phyloP scores from a whole-genome alignment of 1,139 yeast genomes.

The Kodamaea derodonti region DNA sequence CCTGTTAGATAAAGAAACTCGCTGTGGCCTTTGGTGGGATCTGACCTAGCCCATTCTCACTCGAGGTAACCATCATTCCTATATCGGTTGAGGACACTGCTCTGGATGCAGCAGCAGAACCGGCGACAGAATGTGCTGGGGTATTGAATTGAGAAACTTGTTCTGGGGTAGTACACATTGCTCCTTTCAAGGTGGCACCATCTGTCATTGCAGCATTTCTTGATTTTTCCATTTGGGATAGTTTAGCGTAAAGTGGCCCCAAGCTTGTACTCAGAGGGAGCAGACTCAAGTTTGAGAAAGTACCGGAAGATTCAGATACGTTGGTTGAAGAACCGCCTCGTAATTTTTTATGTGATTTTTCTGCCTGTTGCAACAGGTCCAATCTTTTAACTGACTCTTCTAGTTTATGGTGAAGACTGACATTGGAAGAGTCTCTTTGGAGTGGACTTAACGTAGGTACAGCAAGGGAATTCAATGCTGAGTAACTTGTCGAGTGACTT shows the following conservation, averaged over 20 bases:
- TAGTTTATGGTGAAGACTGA: slow-evolving; percentile 1
- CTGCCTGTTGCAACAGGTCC: slow-evolving; percentile 5
- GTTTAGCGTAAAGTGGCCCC: slow-evolving; percentile 1
- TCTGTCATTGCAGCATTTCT: slow-evolving; percentile 13
- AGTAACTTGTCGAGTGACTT: slow-evolving; percentile 1
- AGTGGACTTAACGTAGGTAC: neutral
- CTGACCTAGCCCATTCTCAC: neutral
- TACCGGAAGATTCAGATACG: neutral
- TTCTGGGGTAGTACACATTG: slow-evolving; percentile 28
- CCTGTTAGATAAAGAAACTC: slow-evolving; percentile 2
- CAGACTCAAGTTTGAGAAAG: neutral
- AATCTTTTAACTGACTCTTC: slow-evolving; percentile 9
- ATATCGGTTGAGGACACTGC: slow-evolving; percentile 10
- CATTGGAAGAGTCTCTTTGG: slow-evolving; percentile 1
- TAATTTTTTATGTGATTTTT: neutral
- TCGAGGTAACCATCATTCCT: slow-evolving; percentile 1
- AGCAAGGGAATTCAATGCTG: neutral
- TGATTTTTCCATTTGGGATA: slow-evolving; percentile 13
- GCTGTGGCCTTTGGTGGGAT: neutral
- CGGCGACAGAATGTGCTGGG: slow-evolving; percentile 14
- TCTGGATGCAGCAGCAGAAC: slow-evolving; percentile 10
- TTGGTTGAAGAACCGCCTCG: neutral
- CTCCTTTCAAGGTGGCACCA: slow-evolving; percentile 25
- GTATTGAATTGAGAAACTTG: slow-evolving; percentile 26
- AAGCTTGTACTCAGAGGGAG: neutral